These are phyloP conservation scores for Sabuloglossum arenarium DNA, from an alignment of 495 filamentous ascomycete genomes.

Conservation along the genomic window DNA sequence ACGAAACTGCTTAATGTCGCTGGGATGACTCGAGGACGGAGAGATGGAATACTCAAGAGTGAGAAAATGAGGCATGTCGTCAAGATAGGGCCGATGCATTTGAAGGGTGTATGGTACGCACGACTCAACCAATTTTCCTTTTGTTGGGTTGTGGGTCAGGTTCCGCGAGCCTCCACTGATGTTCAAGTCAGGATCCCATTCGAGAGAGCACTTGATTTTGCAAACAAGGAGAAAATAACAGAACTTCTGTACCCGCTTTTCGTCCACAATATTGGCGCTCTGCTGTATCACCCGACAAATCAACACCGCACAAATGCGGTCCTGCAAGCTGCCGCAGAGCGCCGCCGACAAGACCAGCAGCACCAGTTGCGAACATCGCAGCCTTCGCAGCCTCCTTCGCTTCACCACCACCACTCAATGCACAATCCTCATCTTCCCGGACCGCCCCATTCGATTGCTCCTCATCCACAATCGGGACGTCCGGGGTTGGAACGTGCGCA, in stretches of 20 bases:
- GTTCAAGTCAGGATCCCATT: slow-evolving; percentile 64
- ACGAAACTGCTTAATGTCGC: slow-evolving; percentile 95
- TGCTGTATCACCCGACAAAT: slow-evolving; percentile 89
- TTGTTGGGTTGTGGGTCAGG: neutral
- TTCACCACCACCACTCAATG: slow-evolving; percentile 64
- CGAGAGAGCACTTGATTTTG: slow-evolving; percentile 88
- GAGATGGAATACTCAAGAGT: slow-evolving; percentile 94
- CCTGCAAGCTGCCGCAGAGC: slow-evolving; percentile 67
- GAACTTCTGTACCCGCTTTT: slow-evolving; percentile 89
- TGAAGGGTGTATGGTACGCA: slow-evolving; percentile 93
- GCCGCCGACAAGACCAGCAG: slow-evolving; percentile 34
- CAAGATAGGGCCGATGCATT: slow-evolving; percentile 97
- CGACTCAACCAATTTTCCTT: neutral
- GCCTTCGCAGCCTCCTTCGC: slow-evolving; percentile 46
- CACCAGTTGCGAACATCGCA: slow-evolving; percentile 25
- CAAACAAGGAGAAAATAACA: slow-evolving; percentile 98
- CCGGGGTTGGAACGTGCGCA: slow-evolving; percentile 63
- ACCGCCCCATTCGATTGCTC: slow-evolving; percentile 45
- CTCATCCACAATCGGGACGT: slow-evolving; percentile 46
- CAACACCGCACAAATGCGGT: slow-evolving; percentile 60
- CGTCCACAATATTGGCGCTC: slow-evolving; percentile 87
- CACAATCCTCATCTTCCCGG: slow-evolving; percentile 44
- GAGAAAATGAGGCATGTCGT: slow-evolving; percentile 94
- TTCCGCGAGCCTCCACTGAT: neutral
- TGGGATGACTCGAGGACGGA: slow-evolving; percentile 88